Base-by-base conservation (phyloP, 106 monocot genomes). In the Dioscorea zingiberensis region DNA sequence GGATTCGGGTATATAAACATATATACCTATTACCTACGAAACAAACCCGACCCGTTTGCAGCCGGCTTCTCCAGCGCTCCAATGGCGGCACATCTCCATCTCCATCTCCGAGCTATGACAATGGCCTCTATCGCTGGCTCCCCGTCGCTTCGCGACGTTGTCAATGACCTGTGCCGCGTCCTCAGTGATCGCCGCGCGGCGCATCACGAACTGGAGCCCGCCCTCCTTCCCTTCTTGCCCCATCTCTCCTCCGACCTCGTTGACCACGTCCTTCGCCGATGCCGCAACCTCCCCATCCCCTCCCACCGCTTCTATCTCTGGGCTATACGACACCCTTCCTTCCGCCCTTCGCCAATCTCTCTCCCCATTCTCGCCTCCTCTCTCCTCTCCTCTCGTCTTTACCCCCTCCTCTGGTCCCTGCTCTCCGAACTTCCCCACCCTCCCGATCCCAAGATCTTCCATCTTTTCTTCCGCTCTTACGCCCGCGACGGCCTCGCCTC, bases 331-430 rank as follows among this genome's bases (percentile, higher is more conserved):
- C 58, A 77, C 23, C 79, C 85, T 0, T 27, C 49, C 30, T 84
- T 82, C 69, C 28, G 25, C 69, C 81, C 71, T 27, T 60, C 68
- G 16, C 26, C 70, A 6, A 14, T 32, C 44, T 58, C 70, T 73
- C 70, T 54, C 71, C 75, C 59, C 48, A 44, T 83, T 60, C 75
- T 98, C 58, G 60, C 80, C 54, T 54, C 71, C 58, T 56, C 76
- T 73, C 79, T 93, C 45, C 78, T 69, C 32, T 64, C 74, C 25
- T 55, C 63, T 60, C 72, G 80, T 22, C 86, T 75, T 44, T 89
- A 89, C 75, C 92, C 92, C 13, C 75, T 85, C 27, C 65, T 82
- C 44, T 87, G 92, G 83, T 75, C 78, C 77, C 62, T 88, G 53
- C 83, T 97, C 64, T 75, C 69, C 47, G 78, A 85, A 21, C 69